phyloP scores from a whole-genome alignment of 1,284 basidiomycete species.

The Cutaneotrichosporon sp. region DNA sequence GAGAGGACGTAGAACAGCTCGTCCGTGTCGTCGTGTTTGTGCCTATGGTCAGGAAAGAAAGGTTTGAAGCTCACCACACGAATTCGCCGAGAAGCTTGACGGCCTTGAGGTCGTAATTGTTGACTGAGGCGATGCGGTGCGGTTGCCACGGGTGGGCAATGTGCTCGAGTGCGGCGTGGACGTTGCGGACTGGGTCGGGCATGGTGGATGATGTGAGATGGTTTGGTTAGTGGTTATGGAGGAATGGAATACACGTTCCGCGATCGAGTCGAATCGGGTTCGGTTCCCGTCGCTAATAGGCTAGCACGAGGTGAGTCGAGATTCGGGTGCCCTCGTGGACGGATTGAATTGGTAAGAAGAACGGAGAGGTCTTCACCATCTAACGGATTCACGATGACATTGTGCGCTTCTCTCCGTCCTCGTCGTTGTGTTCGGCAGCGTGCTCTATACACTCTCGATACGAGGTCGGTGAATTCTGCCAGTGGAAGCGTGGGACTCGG shows the following conservation, averaged over 20 bases:
- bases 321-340: not conserved
- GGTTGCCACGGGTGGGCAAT: conserved; percentile 16
- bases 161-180: not conserved
- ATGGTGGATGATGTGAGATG: not conserved
- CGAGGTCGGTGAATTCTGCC: conserved; percentile 1
- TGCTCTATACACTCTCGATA: not conserved
- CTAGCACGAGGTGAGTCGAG: not conserved
- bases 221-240: not conserved
- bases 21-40: conserved; percentile 19
- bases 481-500: not conserved
- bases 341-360: too few species aligned
- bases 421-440: too few species aligned
- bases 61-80: conserved; percentile 11
- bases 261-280: not conserved
- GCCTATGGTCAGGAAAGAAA: not conserved
- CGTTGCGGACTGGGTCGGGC: conserved; percentile 7
- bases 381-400: too few species aligned
- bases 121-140: conserved; percentile 14
- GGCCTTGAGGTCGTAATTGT: conserved; percentile 19
- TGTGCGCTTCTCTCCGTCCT: too few species aligned
- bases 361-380: too few species aligned
- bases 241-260: not conserved
- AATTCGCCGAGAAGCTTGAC: conserved; percentile 17
- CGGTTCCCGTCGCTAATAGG: not conserved
- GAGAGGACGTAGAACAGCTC: conserved; percentile 19